Evolutionary conservation across 148 eudicot genomes (phyloP).

Genomic region (Silene conica): DNA sequence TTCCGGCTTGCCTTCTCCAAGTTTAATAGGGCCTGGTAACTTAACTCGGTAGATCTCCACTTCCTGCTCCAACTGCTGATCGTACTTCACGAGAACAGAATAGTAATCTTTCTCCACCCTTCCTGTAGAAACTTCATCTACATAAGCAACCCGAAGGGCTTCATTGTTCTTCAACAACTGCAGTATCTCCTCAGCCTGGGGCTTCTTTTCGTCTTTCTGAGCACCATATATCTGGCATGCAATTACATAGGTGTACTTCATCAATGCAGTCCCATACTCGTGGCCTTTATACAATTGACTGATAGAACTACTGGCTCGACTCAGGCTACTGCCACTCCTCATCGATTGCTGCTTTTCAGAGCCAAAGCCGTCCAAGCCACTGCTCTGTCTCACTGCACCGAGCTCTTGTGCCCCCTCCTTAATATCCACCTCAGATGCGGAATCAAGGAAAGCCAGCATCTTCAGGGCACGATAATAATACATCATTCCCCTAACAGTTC

Average conservation of each 20-base stretch:
- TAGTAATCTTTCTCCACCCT: slow-evolving; percentile 65
- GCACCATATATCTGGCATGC: slow-evolving; percentile 61
- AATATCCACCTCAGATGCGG: slow-evolving; percentile 96
- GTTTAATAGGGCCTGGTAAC: slow-evolving; percentile 88
- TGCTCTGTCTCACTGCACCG: slow-evolving; percentile 45
- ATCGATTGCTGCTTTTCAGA: slow-evolving; percentile 42
- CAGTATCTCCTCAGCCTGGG: slow-evolving; percentile 83
- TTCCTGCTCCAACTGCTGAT: slow-evolving; percentile 66
- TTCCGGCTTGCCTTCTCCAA: slow-evolving; percentile 97
- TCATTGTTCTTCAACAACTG: slow-evolving; percentile 73
- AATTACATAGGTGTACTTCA: slow-evolving; percentile 54
- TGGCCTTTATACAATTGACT: slow-evolving; percentile 49
- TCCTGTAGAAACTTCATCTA: slow-evolving; percentile 66
- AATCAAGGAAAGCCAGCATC: slow-evolving; percentile 92
- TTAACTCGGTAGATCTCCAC: slow-evolving; percentile 84
- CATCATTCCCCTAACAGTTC: slow-evolving; percentile 99
- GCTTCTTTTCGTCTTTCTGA: slow-evolving; percentile 57
- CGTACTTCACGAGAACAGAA: slow-evolving; percentile 94
- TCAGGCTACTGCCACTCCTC: slow-evolving; percentile 36
- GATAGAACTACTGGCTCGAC: slow-evolving; percentile 45
- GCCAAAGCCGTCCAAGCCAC: slow-evolving; percentile 34
- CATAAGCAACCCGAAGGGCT: slow-evolving; percentile 95
- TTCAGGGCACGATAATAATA: slow-evolving; percentile 89
- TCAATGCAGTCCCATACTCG: slow-evolving; percentile 52
- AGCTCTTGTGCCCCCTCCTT: slow-evolving; percentile 71